phyloP scores from a whole-genome alignment of 768 basidiomycete species.

The Lactarius evosmus region DNA sequence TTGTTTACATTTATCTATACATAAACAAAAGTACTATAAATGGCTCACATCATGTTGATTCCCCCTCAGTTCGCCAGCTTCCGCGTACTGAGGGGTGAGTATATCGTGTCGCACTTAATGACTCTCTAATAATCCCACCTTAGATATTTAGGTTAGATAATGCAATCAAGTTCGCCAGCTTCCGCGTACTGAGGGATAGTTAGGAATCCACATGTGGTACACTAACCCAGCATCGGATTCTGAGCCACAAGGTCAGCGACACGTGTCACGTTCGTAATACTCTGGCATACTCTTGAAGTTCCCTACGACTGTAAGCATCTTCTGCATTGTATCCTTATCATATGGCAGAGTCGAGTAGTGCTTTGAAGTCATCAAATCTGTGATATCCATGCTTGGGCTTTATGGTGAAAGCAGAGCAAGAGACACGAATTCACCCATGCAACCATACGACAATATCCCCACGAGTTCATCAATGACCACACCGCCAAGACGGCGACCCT shows the following conservation, averaged over 20 bases:
- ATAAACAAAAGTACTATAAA: too few relatives aligned
- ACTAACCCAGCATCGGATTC: slow-evolving; percentile 1
- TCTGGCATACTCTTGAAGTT: slow-evolving; percentile 5
- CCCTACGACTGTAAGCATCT: slow-evolving; percentile 11
- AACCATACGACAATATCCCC: slow-evolving; percentile 39
- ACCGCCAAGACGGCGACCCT: slow-evolving; percentile 9
- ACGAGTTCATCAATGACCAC: slow-evolving; percentile 33
- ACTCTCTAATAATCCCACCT: too few relatives aligned
- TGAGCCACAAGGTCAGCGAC: slow-evolving; percentile 4
- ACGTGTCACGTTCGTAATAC: not conserved
- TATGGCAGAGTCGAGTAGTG: slow-evolving; percentile 16
- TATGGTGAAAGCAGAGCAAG: not conserved
- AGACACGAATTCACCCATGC: slow-evolving; percentile 37
- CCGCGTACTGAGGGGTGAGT: too few relatives aligned
- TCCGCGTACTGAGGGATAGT: too few relatives aligned
- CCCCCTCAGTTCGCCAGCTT: too few relatives aligned
- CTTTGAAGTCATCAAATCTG: slow-evolving; percentile 19
- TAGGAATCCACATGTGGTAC: too few relatives aligned
- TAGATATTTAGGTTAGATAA: too few relatives aligned
- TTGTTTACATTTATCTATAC: too few relatives aligned
- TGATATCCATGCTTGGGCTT: not conserved
- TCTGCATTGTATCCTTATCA: slow-evolving; percentile 8
- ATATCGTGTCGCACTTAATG: too few relatives aligned
- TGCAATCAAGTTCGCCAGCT: too few relatives aligned
- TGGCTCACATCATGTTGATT: too few relatives aligned